Evolutionary conservation across 495 filamentous ascomycete genomes (phyloP), one percentile per base, ranked within the genome.

Genomic region (Penicillium subrubescens): DNA sequence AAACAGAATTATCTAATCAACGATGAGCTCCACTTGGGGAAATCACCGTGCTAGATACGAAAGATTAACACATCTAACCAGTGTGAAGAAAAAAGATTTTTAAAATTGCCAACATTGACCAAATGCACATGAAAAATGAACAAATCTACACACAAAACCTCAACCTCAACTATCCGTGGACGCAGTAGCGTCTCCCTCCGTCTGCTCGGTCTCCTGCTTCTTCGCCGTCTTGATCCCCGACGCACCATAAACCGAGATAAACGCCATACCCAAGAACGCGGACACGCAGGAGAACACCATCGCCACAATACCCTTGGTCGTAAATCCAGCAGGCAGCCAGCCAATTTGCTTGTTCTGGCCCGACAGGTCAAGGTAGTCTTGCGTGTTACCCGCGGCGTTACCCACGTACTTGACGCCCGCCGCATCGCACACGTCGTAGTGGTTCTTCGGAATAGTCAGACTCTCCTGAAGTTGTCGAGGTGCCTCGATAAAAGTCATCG

Each of bases 331-430:
- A 0, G 90, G 91, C 23, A 95, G 65, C 53, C 80, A 83, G 0
- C 66, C 71, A 0, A 88, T 86, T 12, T 84, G 75, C 23, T 52
- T 74, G 54, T 86, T 89, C 68, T 87, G 80, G 7, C 91, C 91
- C 0, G 64, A 75, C 12, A 96, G 75, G 68, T 94, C 85, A 3
- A 93, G 74, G 17, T 86, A 75, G 67, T 96, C 77, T 33, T 67
- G 23, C 0, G 82, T 84, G 64, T 93, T 92, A 0, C 84, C 92
- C 0, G 91, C 92, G 0, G 92, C 92, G 70, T 96, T 96, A 4
- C 92, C 92, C 3, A 66, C 72, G 0, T 75, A 86, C 0, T 84
- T 70, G 1, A 69, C 59, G 10, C 68, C 67, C 7, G 62, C 65
- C 1, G 75, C 83, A n/a, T 75, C 72, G 71, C 92, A 96, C n/a